Conservation (phyloP, 2,329 filamentous ascomycete species). For the Cadophora sp. region DNA sequence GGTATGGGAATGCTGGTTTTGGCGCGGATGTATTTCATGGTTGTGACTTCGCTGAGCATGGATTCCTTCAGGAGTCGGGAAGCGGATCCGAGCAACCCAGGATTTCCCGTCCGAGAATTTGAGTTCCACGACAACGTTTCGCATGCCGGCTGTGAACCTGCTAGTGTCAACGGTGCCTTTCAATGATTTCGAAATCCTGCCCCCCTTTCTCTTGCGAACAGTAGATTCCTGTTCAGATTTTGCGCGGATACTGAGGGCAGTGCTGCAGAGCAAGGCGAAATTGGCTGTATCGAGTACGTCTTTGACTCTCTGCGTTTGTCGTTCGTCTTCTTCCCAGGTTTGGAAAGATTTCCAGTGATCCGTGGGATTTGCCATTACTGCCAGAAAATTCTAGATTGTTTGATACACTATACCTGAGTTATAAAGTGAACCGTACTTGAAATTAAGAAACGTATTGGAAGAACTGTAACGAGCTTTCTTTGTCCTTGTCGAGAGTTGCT, state of each 20-base stretch:
- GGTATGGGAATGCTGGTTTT: neutral
- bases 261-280: neutral
- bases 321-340: too few species aligned
- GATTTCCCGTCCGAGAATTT: neutral
- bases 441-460: too few species aligned
- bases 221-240: neutral
- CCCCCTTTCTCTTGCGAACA: too few species aligned
- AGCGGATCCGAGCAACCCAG: neutral
- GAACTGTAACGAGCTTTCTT: too few species aligned
- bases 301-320: too few species aligned
- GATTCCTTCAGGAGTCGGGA: neutral
- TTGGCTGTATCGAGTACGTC: too few species aligned
- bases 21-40: neutral
- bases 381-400: too few species aligned
- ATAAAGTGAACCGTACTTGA: too few species aligned
- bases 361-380: too few species aligned
- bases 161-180: neutral
- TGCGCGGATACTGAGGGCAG: neutral
- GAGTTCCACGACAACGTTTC: neutral
- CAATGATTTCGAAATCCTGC: neutral
- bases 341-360: too few species aligned
- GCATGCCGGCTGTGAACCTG: neutral
- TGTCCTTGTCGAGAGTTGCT: too few species aligned
- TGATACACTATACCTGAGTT: too few species aligned
- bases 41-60: neutral